phyloP scores from a whole-genome alignment of 2,329 filamentous ascomycete species.

The Pseudogymnoascus sp. region DNA sequence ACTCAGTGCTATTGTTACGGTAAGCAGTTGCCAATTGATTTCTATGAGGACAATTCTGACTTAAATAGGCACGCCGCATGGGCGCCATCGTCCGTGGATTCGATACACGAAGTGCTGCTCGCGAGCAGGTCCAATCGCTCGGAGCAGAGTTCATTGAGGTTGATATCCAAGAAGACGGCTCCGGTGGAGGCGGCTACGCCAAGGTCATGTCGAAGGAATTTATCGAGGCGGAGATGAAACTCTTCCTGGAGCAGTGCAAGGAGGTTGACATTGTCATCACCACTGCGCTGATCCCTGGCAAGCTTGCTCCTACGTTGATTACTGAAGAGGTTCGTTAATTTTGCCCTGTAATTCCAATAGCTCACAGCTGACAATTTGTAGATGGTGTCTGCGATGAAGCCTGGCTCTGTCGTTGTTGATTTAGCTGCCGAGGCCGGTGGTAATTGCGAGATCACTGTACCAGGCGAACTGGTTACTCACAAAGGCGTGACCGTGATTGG shows the following conservation, averaged over 20 bases:
- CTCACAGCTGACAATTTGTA: constrained; percentile 37
- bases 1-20: constrained; percentile 76
- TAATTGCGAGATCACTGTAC: constrained; percentile 75
- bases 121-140: constrained; percentile 83
- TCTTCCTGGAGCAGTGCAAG: constrained; percentile 78
- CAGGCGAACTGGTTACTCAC: constrained; percentile 61
- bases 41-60: constrained; percentile 12
- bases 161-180: constrained; percentile 73
- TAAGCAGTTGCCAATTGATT: constrained; percentile 24
- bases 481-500: constrained; percentile 80
- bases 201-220: constrained; percentile 95
- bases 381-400: constrained; percentile 61
- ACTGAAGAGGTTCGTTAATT: constrained; percentile 49
- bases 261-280: constrained; percentile 92
- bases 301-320: constrained; percentile 74
- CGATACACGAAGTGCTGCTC: constrained; percentile 78
- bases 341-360: background rate
- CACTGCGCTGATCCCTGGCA: constrained; percentile 83
- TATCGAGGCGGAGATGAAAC: constrained; percentile 84
- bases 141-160: constrained; percentile 88
- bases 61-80: constrained; percentile 59
- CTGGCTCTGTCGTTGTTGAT: constrained; percentile 81
- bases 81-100: constrained; percentile 87
- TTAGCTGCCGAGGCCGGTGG: constrained; percentile 80
- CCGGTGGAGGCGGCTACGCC: constrained; percentile 77